Conservation (phyloP, 1,284 basidiomycete species). For the Ceratobasidium sp. region DNA sequence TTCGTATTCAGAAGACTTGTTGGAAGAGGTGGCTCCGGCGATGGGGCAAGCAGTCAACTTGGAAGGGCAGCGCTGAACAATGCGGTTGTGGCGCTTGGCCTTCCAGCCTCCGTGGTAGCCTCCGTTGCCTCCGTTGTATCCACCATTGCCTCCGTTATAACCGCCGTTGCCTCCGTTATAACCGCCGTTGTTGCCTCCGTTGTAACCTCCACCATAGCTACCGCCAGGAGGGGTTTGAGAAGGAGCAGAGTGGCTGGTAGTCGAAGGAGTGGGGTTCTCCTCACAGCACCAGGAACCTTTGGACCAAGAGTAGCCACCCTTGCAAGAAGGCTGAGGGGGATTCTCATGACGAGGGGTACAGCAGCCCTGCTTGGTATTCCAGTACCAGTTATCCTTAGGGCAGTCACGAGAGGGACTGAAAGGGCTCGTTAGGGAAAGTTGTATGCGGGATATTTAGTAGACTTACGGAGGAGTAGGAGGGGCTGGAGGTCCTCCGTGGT, state of each 20-base stretch:
- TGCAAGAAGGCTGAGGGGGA: constrained; percentile 37
- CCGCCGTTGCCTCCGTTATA: constrained; percentile 14
- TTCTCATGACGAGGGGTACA: constrained; percentile 54
- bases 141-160: constrained; percentile 35
- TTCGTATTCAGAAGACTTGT: constrained; percentile 57
- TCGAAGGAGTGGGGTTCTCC: constrained; percentile 50
- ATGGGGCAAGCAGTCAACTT: constrained; percentile 68
- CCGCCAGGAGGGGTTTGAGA: constrained; percentile 52
- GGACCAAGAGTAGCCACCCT: constrained; percentile 17
- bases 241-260: constrained; percentile 51
- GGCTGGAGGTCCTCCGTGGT: constrained; percentile 37
- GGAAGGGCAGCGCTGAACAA: constrained; percentile 59
- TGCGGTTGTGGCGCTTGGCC: constrained; percentile 52
- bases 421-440: too few species aligned
- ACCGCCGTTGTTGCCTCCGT: constrained; percentile 5
- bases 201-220: constrained; percentile 41
- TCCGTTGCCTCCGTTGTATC: constrained; percentile 48
- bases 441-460: not conserved
- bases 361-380: constrained; percentile 54
- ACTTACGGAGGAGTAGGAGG: constrained; percentile 38
- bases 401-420: constrained; percentile 30
- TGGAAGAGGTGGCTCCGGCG: constrained; percentile 46
- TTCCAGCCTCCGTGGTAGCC: constrained; percentile 18
- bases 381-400: constrained; percentile 50
- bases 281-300: constrained; percentile 39